These are phyloP conservation scores for Phlebopus sp. DNA, from an alignment of 1,284 basidiomycete species.

Conservation along the genomic window DNA sequence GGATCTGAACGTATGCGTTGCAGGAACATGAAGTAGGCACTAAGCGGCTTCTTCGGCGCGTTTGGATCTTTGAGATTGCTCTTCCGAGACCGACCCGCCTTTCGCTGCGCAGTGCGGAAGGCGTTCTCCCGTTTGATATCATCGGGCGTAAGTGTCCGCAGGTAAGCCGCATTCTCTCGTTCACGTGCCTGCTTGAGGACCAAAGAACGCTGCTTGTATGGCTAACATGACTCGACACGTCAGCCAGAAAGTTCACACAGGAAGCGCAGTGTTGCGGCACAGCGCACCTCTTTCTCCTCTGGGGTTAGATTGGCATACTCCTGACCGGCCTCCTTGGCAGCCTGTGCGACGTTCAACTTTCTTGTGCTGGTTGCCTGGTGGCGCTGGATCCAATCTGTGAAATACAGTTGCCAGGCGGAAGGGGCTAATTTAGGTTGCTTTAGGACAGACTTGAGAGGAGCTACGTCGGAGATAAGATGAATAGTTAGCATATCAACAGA, in stretches of 20 bases:
- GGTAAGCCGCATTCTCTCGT: conserved; percentile 80
- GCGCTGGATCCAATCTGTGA: conserved; percentile 92
- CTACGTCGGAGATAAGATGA: conserved; percentile 29
- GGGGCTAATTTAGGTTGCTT: conserved; percentile 91
- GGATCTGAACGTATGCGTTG: conserved; percentile 81
- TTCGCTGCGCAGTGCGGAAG: conserved; percentile 88
- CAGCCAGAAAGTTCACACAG: conserved; percentile 31
- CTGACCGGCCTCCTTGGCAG: conserved; percentile 91
- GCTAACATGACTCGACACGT: conserved; percentile 42
- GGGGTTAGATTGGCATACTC: conserved; percentile 80
- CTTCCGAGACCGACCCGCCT: conserved; percentile 90
- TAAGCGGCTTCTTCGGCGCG: conserved; percentile 93
- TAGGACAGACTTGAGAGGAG: conserved; percentile 64
- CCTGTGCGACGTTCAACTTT: conserved; percentile 93
- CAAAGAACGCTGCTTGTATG: conserved; percentile 80
- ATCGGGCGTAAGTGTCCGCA: conserved; percentile 87
- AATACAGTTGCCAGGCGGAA: conserved; percentile 96
- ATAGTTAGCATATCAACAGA: conserved; percentile 26
- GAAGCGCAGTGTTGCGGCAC: conserved; percentile 18
- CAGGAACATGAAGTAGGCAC: conserved; percentile 94
- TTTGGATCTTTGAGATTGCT: conserved; percentile 97
- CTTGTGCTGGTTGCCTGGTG: conserved; percentile 77
- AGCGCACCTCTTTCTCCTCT: conserved; percentile 78
- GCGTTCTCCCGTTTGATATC: conserved; percentile 94
- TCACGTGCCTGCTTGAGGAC: conserved; percentile 83